Conservation (phyloP, 305 asterid species). For the Fraxinus greggii region DNA sequence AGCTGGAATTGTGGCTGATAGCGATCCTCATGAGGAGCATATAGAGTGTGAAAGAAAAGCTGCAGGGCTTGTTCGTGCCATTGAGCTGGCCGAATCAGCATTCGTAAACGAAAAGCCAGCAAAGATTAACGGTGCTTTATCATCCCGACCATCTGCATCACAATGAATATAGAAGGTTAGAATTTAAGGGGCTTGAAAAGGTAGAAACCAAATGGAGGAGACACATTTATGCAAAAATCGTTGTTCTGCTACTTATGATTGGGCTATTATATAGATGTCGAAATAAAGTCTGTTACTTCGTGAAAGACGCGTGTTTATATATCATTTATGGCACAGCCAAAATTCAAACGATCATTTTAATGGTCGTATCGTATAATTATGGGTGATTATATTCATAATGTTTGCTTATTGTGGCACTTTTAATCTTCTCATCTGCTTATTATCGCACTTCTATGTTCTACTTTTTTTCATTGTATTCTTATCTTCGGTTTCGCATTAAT, state of each 20-base stretch:
- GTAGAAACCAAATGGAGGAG: not conserved
- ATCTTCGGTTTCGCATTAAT: not conserved
- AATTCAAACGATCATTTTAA: not conserved
- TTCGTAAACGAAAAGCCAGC: conserved; percentile 41
- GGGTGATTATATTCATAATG: not conserved
- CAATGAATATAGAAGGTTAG: not conserved
- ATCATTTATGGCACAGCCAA: not conserved
- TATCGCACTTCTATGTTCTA: no score
- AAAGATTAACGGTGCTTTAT: not conserved
- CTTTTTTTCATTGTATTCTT: no score
- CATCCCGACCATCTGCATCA: not conserved
- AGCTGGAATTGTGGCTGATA: conserved; percentile 87
- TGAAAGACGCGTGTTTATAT: not conserved
- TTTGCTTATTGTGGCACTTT: not conserved
- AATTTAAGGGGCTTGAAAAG: not conserved
- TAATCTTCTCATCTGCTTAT: no score
- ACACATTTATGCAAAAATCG: not conserved
- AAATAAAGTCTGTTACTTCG: not conserved
- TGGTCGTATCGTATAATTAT: not conserved
- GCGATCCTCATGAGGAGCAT: conserved; percentile 71
- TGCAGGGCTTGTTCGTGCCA: conserved; percentile 70
- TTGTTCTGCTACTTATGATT: not conserved
- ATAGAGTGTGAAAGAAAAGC: conserved; percentile 77
- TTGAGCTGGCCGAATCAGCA: conserved; percentile 77
- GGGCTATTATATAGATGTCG: not conserved